phyloP scores from a whole-genome alignment of 2,329 filamentous ascomycete genomes.

The Taxawa tesnikishii region DNA sequence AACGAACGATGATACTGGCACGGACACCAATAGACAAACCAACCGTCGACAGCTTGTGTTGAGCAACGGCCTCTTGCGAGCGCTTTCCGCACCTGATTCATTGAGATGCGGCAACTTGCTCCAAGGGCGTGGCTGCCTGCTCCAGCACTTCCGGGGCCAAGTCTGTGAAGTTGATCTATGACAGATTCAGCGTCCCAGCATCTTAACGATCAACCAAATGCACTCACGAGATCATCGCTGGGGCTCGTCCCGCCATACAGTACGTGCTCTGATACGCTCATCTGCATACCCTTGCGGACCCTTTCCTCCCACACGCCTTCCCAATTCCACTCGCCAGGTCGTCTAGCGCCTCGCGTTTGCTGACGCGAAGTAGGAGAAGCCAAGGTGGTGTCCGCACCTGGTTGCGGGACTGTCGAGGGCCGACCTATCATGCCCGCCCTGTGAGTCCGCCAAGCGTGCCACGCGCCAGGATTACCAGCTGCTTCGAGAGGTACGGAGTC shows the following conservation, averaged over 20 bases:
- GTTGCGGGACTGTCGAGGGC: background rate
- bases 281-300: slow-evolving; percentile 65
- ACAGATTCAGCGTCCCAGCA: slow-evolving; percentile 1
- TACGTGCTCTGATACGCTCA: slow-evolving; percentile 66
- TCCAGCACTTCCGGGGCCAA: slow-evolving; percentile 9
- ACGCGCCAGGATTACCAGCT: slow-evolving; percentile 81
- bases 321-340: slow-evolving; percentile 90
- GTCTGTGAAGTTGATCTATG: slow-evolving; percentile 12
- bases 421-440: slow-evolving; percentile 31
- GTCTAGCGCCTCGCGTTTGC: slow-evolving; percentile 34
- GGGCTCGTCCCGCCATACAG: slow-evolving; percentile 56
- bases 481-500: slow-evolving; percentile 70
- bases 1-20: too few relatives aligned
- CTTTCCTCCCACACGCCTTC: slow-evolving; percentile 92
- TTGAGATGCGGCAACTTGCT: too few relatives aligned
- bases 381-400: background rate
- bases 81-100: too few relatives aligned
- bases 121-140: too few relatives aligned
- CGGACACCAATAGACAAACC: too few relatives aligned
- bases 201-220: background rate
- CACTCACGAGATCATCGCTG: slow-evolving; percentile 61
- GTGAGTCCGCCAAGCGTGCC: slow-evolving; percentile 82
- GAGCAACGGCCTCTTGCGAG: too few relatives aligned
- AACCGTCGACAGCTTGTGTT: too few relatives aligned
- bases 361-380: slow-evolving; percentile 12